Base-by-base conservation (phyloP, 768 basidiomycete genomes). In the Lenzites betulinus region DNA sequence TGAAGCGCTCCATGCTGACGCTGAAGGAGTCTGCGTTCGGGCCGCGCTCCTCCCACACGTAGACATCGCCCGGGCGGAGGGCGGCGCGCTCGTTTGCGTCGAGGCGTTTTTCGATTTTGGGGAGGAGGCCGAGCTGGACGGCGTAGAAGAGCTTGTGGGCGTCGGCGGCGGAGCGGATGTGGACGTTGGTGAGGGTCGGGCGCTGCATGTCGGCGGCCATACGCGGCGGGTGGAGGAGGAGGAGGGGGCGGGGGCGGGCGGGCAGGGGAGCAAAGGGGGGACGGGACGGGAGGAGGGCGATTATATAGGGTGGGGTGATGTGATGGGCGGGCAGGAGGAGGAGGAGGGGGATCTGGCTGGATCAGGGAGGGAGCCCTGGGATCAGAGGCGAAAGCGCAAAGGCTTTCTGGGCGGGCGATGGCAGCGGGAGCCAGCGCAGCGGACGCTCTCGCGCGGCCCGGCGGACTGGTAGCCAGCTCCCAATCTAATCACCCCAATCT, bases 121-220 rank as follows among this genome's bases (percentile, higher is more conserved):
- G 82, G 49, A 93, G 78, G 23, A 81, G 62, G 43, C 84, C 85
- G 55, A 78, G 78, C 56, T 85, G 83, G 55, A 92, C 80, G 25
- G 85, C 90, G 66, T 81, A 85, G 74, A 92, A 92, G 68, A 93
- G 87, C 71, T 85, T 89, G 73, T 92, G 91, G 2, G 90, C 90
- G 71, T 92, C 91, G 54, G 81, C 80, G 28, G 84, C 85, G 38
- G 88, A 88, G 64, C 90, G 87, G 66, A 92, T 90, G 69, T 90
- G 88, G 57, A 86, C 75, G 66, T 87, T 84, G 51, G 75, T 81
- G 71, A 86, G 88, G 38, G 90, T 92, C 44, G 90, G 90, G 60
- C 81, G 82, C 69, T 93, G 90, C 81, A 85, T 87, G 71, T 66
- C 63, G 62, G 66, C 61, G n/a, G 64, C 56, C 55, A 63, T 64